Evolutionary conservation across 1,284 basidiomycete species (phyloP), one percentile per base, ranked within the genome.

Genomic region (Singerocomus inundabilis): DNA sequence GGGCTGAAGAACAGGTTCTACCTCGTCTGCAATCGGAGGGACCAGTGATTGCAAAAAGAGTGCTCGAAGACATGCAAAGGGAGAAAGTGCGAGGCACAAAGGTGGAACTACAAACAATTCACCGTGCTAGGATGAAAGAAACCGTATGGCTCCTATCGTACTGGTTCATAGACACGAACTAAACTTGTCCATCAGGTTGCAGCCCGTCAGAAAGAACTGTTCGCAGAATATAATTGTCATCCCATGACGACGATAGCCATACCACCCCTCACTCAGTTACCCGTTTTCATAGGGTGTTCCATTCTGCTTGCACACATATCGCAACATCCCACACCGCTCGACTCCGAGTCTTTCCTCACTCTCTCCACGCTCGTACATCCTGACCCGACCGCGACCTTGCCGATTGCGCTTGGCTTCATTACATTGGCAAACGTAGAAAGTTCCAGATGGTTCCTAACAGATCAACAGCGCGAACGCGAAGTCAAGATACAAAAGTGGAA

Each of bases 341-440:
- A 89, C 64, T 77, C 82, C 0, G 89, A 91, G 61, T 75, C 83
- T 6, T 86, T 91, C 68, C 63, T 88, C 31, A 87, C 86, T 1
- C 76, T 92, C 37, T 80, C 85, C 1, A 83, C 84, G 4, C 71
- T 92, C 38, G 72, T 82, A 11, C 82, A 87, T 59, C 73, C 83
- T 6, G 90, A 93, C 62, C 77, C 85, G 13, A 88, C 86, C 0
- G 79, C 79, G 59, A 70, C 78, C 10, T 66, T 92, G 1, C 90
- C 90, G 1, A 80, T 92, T 46, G 70, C 78, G 1, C 74, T 92
- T 15, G 89, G 90, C 6, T 65, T 91, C 42, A 67, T 88, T 30
- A 88, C 86, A 13, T 73, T 92, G 69, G 82, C 83, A 3, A 91
- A 91, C 55, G 84, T 90, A 10, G 90, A 93, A 60, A 81, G 85